These are phyloP conservation scores for Geranium rotundifolium DNA, from an alignment of 345 rosid species.

Conservation along the genomic window DNA sequence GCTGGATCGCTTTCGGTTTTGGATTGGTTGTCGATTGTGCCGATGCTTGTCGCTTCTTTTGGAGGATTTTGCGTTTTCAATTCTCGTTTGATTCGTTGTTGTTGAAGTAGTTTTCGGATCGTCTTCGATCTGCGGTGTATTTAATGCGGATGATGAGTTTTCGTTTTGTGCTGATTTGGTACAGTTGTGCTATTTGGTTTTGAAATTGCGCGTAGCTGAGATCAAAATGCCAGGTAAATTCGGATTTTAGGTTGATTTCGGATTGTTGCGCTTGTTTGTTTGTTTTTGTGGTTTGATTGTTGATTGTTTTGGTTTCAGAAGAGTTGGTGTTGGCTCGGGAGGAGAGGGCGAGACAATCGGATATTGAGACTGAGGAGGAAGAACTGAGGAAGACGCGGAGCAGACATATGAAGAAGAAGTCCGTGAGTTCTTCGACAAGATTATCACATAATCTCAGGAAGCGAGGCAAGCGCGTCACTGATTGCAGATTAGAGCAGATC, in stretches of 20 bases:
- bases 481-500: slow-evolving; percentile 35
- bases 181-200: too few relatives aligned
- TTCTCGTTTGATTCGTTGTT: too few relatives aligned
- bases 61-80: too few relatives aligned
- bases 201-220: too few relatives aligned
- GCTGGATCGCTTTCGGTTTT: too few relatives aligned
- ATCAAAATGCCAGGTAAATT: background rate
- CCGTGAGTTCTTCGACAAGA: slow-evolving; percentile 66
- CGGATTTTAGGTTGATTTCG: slow-evolving; percentile 1
- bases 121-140: too few relatives aligned
- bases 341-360: slow-evolving; percentile 31
- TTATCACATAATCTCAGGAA: slow-evolving; percentile 58
- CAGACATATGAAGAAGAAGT: slow-evolving; percentile 64
- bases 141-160: too few relatives aligned
- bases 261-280: background rate
- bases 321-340: slow-evolving; percentile 26
- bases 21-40: too few relatives aligned
- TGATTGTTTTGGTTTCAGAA: slow-evolving; percentile 22
- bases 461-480: slow-evolving; percentile 56
- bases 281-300: background rate
- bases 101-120: too few relatives aligned
- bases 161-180: too few relatives aligned
- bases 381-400: slow-evolving; percentile 44
- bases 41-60: too few relatives aligned
- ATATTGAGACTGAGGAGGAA: slow-evolving; percentile 52